phyloP scores from a whole-genome alignment of 768 basidiomycete genomes.

The Lactifluus subvellereus region DNA sequence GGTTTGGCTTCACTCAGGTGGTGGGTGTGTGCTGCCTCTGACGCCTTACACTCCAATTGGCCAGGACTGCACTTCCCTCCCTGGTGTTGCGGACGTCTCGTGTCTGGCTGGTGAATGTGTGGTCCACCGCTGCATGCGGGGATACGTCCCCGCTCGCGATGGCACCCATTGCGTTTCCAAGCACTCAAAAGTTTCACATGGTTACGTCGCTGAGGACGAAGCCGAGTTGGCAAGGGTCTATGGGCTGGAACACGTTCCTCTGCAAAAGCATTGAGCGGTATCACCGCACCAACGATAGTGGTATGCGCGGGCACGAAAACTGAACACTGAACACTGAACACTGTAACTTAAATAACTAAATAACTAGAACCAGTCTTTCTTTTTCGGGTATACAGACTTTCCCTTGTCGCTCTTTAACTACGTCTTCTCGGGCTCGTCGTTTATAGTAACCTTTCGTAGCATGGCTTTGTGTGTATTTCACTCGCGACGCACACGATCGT shows the following conservation, averaged over 20 bases:
- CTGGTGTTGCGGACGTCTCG: conserved; percentile 44
- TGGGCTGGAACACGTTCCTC: conserved; percentile 28
- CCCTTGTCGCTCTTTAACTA: not conserved
- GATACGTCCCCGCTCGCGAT: conserved; percentile 31
- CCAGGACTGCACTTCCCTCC: conserved; percentile 44
- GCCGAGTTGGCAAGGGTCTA: conserved; percentile 16
- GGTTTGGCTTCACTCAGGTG: conserved; percentile 32
- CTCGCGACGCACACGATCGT: not conserved
- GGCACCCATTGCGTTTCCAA: conserved; percentile 21
- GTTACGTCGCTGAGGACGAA: not conserved
- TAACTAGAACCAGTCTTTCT: not conserved
- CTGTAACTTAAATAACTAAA: not conserved
- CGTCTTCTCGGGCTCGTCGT: too few relatives aligned
- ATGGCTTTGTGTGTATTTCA: too few relatives aligned
- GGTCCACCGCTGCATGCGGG: conserved; percentile 42
- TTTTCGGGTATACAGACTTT: not conserved
- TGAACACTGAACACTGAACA: not conserved
- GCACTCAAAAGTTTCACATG: not conserved
- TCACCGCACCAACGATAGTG: not conserved
- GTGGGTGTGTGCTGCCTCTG: conserved; percentile 41
- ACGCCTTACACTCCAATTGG: conserved; percentile 34
- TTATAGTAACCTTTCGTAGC: too few relatives aligned
- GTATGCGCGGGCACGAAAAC: not conserved
- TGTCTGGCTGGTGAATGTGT: conserved; percentile 41
- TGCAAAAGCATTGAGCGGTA: not conserved